Conservation (phyloP, 805 yeast genomes). For the Metschnikowia hibisci region DNA sequence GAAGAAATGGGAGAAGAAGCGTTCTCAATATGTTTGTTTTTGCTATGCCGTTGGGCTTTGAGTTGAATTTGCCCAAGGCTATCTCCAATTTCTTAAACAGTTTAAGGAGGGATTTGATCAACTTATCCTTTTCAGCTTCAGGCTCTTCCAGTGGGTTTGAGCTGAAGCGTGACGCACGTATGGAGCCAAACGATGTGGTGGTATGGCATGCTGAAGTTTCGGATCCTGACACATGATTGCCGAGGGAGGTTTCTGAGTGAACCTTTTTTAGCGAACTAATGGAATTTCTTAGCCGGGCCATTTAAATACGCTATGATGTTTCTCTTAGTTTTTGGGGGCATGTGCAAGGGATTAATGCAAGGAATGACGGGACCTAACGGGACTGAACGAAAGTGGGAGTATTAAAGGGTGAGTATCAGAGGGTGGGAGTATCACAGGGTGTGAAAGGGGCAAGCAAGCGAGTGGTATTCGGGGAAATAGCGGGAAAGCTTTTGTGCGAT, state of each 20-base stretch:
- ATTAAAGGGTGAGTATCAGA: too few relatives aligned
- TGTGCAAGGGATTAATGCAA: too few relatives aligned
- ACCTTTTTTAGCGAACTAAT: conserved; percentile 1
- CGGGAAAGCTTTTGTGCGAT: too few relatives aligned
- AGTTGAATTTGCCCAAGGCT: conserved; percentile 40
- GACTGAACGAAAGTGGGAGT: too few relatives aligned
- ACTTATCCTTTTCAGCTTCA: conserved; percentile 9
- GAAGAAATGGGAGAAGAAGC: conserved; percentile 31
- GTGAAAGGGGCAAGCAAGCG: too few relatives aligned
- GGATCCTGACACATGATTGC: not conserved
- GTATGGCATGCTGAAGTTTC: conserved; percentile 2
- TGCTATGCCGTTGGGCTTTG: conserved; percentile 19
- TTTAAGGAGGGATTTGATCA: conserved; percentile 13
- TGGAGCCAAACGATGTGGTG: conserved; percentile 1
- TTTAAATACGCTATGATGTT: not conserved
- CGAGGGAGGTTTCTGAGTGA: conserved; percentile 2
- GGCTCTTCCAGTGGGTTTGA: conserved; percentile 3
- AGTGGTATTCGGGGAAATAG: too few relatives aligned
- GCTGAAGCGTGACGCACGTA: not conserved
- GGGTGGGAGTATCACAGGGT: too few relatives aligned
- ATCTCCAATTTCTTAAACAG: conserved; percentile 39
- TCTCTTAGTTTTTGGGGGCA: not conserved
- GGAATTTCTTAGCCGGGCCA: conserved; percentile 5
- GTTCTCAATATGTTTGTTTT: conserved; percentile 43
- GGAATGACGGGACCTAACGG: too few relatives aligned